Evolutionary conservation across 257 asterid species (phyloP), one percentile per base, ranked within the genome.

Genomic region (Solanum piurae): DNA sequence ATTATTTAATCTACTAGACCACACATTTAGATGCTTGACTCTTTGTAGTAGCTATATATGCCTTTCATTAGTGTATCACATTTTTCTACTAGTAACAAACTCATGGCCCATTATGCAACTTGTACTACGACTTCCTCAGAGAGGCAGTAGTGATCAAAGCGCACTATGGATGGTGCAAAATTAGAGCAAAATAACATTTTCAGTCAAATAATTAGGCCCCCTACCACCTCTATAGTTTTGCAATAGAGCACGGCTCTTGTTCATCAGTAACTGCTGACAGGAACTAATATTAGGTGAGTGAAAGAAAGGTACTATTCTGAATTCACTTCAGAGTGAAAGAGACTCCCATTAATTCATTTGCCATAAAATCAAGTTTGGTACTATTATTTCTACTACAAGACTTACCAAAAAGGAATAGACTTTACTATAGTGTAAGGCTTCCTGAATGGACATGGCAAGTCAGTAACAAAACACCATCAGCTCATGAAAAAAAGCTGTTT

Each of bases 271-370:
- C 68, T 80, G 85, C 69, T 80, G 85, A 80, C 44, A 80, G 31
- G 3, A 79, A 29, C 69, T 46, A 69, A 49, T 27, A 80, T 80
- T 73, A 29, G 42, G 20, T 80, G 25, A 36, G 68, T 40, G 58
- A 21, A 18, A 23, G 55, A 60, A 36, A 34, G 25, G 42, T 12
- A n/a, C 69, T 27, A 16, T 5, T 46, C 42, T 80, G 69, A 80
- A 46, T 80, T 49, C 42, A 80, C 40, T 79, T 83, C 87, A 89
- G 85, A 13, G 37, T 31, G 92, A 87, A 86, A 90, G 86, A 84
- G 90, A 88, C 92, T 23, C 76, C 66, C 68, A 76, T 83, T 85
- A 88, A 87, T 88, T 52, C 87, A 36, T 73, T 73, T 73, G 14
- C 88, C 74, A 14, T 71, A 23, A 33, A 71, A 71, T 73, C 58